phyloP scores from a whole-genome alignment of 1,139 yeast genomes.

The Meyerozyma athensensis region DNA sequence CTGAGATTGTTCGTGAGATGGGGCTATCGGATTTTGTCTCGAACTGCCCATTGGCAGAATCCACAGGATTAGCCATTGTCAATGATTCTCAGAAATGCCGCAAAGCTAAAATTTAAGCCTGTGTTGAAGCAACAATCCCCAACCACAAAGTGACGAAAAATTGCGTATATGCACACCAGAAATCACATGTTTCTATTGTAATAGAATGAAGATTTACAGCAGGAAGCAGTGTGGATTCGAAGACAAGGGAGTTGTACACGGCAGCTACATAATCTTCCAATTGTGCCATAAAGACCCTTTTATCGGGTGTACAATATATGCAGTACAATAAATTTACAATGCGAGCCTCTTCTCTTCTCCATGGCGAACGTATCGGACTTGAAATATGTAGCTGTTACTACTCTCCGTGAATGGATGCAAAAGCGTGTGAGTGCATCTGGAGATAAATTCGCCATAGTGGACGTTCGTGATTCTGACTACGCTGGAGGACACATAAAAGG shows the following conservation, averaged over 20 bases:
- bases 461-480: slow-evolving; percentile 15
- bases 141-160: background rate
- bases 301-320: background rate
- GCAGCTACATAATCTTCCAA: no score
- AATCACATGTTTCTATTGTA: background rate
- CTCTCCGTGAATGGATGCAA: slow-evolving; percentile 11
- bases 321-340: background rate
- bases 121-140: background rate
- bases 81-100: background rate
- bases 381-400: slow-evolving; percentile 11
- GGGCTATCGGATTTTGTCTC: slow-evolving; percentile 9
- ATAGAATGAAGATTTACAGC: no score
- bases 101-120: background rate
- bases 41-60: background rate
- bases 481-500: slow-evolving; percentile 65
- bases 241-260: no score
- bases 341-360: no score
- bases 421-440: slow-evolving; percentile 7
- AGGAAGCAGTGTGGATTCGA: no score
- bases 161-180: background rate
- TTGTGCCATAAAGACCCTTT: no score
- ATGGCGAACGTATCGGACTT: slow-evolving; percentile 9
- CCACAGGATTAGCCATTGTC: background rate
- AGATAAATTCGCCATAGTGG: slow-evolving; percentile 13
- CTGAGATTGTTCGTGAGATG: slow-evolving; percentile 34